A percentile compares a stretch with the other conserved stretches of the same genome.
Conservation (phyloP, 2,329 filamentous ascomycete species). For the Fusarium globosum region DNA sequence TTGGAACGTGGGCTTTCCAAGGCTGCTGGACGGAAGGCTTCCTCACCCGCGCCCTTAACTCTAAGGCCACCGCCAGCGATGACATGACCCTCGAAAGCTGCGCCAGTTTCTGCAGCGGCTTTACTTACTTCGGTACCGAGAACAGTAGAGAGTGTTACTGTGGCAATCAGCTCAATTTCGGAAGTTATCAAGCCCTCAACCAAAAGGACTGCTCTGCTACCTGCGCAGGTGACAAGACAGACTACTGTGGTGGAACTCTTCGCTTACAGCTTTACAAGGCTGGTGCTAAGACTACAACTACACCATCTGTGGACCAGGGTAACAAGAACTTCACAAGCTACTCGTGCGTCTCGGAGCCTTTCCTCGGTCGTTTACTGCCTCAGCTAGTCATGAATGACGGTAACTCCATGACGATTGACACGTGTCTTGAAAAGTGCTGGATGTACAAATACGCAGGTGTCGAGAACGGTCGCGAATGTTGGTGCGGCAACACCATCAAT, state of each 20-base stretch:
- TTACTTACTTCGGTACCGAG: constrained; percentile 49
- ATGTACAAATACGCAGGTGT: constrained; percentile 51
- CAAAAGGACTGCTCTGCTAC: constrained; percentile 50
- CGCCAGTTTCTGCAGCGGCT: constrained; percentile 46
- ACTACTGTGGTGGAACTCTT: constrained; percentile 52
- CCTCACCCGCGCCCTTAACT: constrained; percentile 46
- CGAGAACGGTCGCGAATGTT: constrained; percentile 54
- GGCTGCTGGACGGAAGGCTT: constrained; percentile 53
- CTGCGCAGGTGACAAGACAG: constrained; percentile 47
- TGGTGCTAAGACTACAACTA: constrained; percentile 14
- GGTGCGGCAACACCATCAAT: constrained; percentile 50
- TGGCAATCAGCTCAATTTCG: constrained; percentile 47
- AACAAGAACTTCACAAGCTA: constrained; percentile 54
- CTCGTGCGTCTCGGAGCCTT: constrained; percentile 51
- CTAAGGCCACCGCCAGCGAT: constrained; percentile 46
- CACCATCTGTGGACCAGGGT: constrained; percentile 46
- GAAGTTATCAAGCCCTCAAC: constrained; percentile 43
- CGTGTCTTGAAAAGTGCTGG: constrained; percentile 49
- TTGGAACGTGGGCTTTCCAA: constrained; percentile 48
- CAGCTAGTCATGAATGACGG: constrained; percentile 46
- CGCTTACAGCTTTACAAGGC: constrained; percentile 50
- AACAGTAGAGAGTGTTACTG: constrained; percentile 55
- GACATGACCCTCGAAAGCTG: constrained; percentile 52
- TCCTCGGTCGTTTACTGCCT: constrained; percentile 47
- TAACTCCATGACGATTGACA: constrained; percentile 49